Percentiles rank a stretch among this genome's conserved stretches.
These are phyloP conservation scores for Fabrea salina DNA, from an alignment of 169 alveolate genomes.

Conservation along the genomic window DNA sequence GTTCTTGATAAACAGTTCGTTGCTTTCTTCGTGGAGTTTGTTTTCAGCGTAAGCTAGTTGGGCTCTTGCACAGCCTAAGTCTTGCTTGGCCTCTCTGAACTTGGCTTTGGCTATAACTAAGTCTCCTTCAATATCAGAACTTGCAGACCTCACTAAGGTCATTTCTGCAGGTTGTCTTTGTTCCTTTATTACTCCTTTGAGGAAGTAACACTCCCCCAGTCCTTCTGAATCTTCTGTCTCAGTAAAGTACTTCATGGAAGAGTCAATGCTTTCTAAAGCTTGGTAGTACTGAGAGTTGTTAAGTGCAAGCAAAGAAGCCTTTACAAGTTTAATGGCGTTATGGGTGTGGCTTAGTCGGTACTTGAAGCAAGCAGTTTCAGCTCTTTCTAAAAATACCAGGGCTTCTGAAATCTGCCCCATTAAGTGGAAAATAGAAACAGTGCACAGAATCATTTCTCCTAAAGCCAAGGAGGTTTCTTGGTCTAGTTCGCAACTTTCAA, in stretches of 20 bases:
- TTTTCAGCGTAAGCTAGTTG: not conserved
- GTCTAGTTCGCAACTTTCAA: not conserved
- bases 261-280: not conserved
- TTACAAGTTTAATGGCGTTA: not conserved
- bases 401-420: constrained; percentile 23
- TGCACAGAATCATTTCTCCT: constrained; percentile 22
- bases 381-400: not conserved
- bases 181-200: not conserved
- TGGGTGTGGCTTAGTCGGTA: not conserved
- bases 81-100: not conserved
- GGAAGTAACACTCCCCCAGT: not conserved
- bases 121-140: not conserved
- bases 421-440: constrained; percentile 9
- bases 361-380: not conserved
- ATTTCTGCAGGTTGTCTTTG: constrained; percentile 6
- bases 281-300: not conserved
- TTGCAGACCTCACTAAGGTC: not conserved
- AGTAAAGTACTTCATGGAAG: not conserved
- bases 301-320: not conserved
- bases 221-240: constrained; percentile 18
- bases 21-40: not conserved
- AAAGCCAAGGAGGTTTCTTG: not conserved
- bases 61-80: constrained; percentile 20
- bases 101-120: not conserved
- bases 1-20: not conserved